A percentile compares a stretch with the other conserved stretches of the same genome.
Evolutionary conservation across 2,329 filamentous ascomycete species (phyloP).

Genomic region (Alternaria burnsii): DNA sequence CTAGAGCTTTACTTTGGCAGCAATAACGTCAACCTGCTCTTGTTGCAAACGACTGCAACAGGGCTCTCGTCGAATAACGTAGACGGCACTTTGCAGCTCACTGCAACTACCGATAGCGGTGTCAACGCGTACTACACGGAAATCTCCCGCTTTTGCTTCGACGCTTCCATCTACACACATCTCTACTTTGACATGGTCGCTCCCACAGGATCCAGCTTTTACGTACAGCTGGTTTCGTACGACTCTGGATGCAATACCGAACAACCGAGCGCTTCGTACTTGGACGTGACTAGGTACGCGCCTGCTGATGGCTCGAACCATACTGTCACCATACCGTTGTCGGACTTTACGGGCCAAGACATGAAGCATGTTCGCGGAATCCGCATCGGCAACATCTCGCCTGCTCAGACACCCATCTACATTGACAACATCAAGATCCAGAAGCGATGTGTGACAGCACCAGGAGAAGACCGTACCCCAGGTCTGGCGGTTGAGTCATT

Average conservation of each 20-base stretch:
- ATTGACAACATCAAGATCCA: constrained; percentile 17
- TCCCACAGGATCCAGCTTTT: constrained; percentile 10
- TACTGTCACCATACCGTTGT: constrained; percentile 15
- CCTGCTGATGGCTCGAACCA: constrained; percentile 14
- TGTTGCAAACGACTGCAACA: constrained; percentile 12
- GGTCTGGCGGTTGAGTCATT: constrained; percentile 17
- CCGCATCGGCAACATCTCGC: constrained; percentile 18
- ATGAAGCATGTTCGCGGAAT: constrained; percentile 14
- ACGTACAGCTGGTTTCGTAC: constrained; percentile 17
- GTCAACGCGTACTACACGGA: constrained; percentile 19
- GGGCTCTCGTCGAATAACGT: constrained; percentile 16
- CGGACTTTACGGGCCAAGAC: constrained; percentile 16
- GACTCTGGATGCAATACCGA: constrained; percentile 7
- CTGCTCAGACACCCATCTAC: constrained; percentile 14
- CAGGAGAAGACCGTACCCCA: constrained; percentile 15
- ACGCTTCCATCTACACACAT: constrained; percentile 16
- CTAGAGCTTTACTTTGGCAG: constrained; percentile 18
- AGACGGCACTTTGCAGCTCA: constrained; percentile 15
- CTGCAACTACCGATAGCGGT: constrained; percentile 12
- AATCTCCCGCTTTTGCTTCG: constrained; percentile 18
- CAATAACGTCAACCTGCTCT: constrained; percentile 17
- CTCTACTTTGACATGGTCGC: constrained; percentile 18
- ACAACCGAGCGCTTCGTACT: constrained; percentile 9
- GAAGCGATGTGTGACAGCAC: constrained; percentile 16
- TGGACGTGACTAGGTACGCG: constrained; percentile 15